These are phyloP conservation scores for Podila verticillata DNA, from an alignment of 192 early-diverging fungal genomes.

Conservation along the genomic window DNA sequence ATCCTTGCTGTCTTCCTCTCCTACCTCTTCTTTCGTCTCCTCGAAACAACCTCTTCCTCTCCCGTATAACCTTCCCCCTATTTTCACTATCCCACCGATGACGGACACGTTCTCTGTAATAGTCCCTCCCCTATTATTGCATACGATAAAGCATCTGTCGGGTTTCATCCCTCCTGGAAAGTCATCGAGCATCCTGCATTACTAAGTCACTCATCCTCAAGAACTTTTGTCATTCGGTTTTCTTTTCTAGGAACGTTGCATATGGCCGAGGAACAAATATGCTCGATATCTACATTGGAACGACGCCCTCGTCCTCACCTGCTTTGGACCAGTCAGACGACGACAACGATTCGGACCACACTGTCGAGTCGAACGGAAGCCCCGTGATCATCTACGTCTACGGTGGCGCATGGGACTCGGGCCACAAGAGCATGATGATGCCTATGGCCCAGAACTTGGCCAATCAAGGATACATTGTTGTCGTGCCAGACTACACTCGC, in stretches of 20 bases:
- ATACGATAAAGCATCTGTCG: no score
- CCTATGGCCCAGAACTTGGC: constrained; percentile 57
- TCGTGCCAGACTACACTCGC: constrained; percentile 55
- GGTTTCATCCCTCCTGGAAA: no score
- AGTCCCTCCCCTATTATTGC: no score
- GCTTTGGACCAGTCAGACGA: constrained; percentile 15
- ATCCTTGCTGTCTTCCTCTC: background rate
- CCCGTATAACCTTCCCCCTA: background rate
- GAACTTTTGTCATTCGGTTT: background rate
- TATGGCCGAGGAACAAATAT: constrained; percentile 39
- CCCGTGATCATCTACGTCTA: constrained; percentile 48
- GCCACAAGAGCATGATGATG: constrained; percentile 55
- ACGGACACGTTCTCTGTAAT: no score
- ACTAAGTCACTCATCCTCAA: background rate
- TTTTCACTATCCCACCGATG: background rate
- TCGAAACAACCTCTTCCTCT: background rate
- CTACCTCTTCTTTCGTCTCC: background rate
- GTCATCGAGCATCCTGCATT: background rate
- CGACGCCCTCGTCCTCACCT: background rate
- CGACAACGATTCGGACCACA: constrained; percentile 42
- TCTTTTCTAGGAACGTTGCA: constrained; percentile 25
- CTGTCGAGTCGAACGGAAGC: constrained; percentile 46
- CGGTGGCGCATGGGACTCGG: constrained; percentile 50
- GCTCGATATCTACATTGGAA: constrained; percentile 42
- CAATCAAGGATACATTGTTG: constrained; percentile 57